Base-by-base conservation (phyloP, 495 filamentous ascomycete genomes). In the Tetracladium marchalianum region DNA sequence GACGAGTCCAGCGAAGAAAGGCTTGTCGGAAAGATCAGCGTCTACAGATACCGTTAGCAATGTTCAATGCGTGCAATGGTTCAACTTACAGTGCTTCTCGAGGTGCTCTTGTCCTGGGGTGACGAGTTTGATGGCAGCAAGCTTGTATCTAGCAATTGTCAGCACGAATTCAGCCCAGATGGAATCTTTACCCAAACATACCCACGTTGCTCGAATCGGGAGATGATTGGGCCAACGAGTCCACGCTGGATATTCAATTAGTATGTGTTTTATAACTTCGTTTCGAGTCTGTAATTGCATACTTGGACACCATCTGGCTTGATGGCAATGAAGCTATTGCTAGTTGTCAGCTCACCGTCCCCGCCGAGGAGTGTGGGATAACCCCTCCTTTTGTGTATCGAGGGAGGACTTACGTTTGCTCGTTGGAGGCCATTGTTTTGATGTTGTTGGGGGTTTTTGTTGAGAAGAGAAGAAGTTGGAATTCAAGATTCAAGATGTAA, bases 281-380 rank as follows among this genome's bases (percentile, higher is more conserved):
- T 36, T 22, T 39, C 15, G 31, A n/a, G 15, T 13, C 5, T 24
- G n/a, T 35, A 13, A 39, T 39, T 50, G 53, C 75, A 56, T 82
- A 94, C 89, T 81, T 96, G 92, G 75, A 98, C 92, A 69, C 92
- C 92, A 72, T 96, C 90, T 62, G 90, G 90, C 86, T 96, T 96
- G 80, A 96, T 84, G 62, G 90, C 90, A 78, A 96, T 95, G 83
- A 96, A 96, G 70, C 89, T 96, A 59, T 51, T 52, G 47, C 59
- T 42, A 50, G 40, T 49, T 46, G 54, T 83, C 64, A 80, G 77
- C 67, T 54, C 53, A 64, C 53, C 55, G 55, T 51, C 49, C 22
- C 22, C 22, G 3, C 22, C 22, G 22, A 27, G 22, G 7, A 27
- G 22, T 27, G 22, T 27, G 22, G 61, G 54, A 44, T 35, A 22